Evolutionary conservation across 139 green algal genomes (phyloP).

Genomic region (Medakamo hakoo): DNA sequence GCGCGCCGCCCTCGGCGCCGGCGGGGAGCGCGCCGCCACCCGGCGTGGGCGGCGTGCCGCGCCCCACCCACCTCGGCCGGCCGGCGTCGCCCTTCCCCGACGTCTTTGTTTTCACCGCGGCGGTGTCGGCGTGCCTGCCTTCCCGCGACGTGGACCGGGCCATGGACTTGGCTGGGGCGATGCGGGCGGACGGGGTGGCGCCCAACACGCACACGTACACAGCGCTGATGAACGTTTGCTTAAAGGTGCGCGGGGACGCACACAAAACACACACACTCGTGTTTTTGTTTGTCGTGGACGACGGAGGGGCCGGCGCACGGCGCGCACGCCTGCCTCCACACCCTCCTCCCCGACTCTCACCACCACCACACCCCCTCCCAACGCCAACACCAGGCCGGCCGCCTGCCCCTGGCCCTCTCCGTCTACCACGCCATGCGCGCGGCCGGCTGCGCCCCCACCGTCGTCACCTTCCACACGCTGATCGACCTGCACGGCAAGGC

Average conservation of each 20-base stretch:
- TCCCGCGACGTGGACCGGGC: constrained; percentile 55
- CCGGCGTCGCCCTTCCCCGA: constrained; percentile 43
- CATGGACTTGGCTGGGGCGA: constrained; percentile 48
- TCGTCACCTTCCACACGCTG: constrained; percentile 57
- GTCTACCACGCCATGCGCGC: constrained; percentile 28
- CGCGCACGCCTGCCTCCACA: too few relatives aligned
- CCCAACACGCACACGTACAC: constrained; percentile 76
- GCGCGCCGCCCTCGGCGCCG: background rate
- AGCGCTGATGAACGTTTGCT: constrained; percentile 76
- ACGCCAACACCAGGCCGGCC: too few relatives aligned
- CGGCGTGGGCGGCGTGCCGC: background rate
- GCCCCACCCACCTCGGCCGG: constrained; percentile 14
- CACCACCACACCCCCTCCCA: too few relatives aligned
- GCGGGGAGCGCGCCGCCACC: background rate
- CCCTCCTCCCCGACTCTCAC: too few relatives aligned
- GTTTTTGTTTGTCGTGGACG: too few relatives aligned
- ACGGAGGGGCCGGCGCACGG: too few relatives aligned
- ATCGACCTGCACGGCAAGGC: constrained; percentile 59
- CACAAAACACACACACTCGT: constrained; percentile 47
- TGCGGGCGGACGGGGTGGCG: constrained; percentile 40
- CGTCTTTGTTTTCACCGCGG: constrained; percentile 69
- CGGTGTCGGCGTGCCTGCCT: constrained; percentile 62
- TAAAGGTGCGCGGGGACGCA: constrained; percentile 53
- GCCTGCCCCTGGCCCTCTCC: constrained; percentile 13
- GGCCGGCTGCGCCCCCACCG: constrained; percentile 11